A percentile compares a stretch with the other conserved stretches of the same genome.
phyloP scores from a whole-genome alignment of 2,329 filamentous ascomycete genomes.

The Emericellopsis atlantica region DNA sequence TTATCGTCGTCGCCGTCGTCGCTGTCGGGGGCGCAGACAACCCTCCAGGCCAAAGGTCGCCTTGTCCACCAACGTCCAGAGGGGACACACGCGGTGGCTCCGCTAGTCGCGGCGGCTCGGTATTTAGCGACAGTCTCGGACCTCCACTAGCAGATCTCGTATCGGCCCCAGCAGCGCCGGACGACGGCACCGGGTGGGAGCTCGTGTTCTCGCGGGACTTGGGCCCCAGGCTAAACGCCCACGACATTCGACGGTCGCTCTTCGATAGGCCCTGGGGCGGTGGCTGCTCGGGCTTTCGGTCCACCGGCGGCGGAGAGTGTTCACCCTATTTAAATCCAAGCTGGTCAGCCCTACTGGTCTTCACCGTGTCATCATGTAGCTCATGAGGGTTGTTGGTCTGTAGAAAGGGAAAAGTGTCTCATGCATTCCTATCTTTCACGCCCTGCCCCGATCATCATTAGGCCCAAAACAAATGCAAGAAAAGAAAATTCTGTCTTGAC shows the following conservation, averaged over 20 bases:
- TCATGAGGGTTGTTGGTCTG: constrained; percentile 3
- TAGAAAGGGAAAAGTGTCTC: constrained; percentile 14
- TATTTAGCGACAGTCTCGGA: neutral
- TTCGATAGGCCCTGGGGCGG: constrained; percentile 7
- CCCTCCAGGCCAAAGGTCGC: no score
- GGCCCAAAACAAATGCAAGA: constrained; percentile 4
- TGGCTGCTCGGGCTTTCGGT: constrained; percentile 13
- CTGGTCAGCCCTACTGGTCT: constrained; percentile 18
- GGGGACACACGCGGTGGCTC: neutral
- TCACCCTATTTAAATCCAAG: constrained; percentile 22
- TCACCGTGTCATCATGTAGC: neutral
- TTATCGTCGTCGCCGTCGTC: no score
- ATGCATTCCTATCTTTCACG: constrained; percentile 29
- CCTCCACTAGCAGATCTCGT: no score
- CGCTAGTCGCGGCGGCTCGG: neutral
- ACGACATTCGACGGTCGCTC: constrained; percentile 28
- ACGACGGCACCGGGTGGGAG: neutral
- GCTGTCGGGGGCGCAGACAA: no score
- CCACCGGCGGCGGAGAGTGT: constrained; percentile 17
- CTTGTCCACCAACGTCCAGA: neutral
- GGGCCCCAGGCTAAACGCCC: constrained; percentile 24
- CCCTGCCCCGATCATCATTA: constrained; percentile 4
- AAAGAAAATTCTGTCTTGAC: constrained; percentile 2
- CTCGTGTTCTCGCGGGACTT: constrained; percentile 9
- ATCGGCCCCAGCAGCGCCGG: neutral